Percentiles rank a stretch among this genome's conserved stretches.
Conservation (phyloP, 192 early-diverging fungal species). For the Coemansia asiatica region DNA sequence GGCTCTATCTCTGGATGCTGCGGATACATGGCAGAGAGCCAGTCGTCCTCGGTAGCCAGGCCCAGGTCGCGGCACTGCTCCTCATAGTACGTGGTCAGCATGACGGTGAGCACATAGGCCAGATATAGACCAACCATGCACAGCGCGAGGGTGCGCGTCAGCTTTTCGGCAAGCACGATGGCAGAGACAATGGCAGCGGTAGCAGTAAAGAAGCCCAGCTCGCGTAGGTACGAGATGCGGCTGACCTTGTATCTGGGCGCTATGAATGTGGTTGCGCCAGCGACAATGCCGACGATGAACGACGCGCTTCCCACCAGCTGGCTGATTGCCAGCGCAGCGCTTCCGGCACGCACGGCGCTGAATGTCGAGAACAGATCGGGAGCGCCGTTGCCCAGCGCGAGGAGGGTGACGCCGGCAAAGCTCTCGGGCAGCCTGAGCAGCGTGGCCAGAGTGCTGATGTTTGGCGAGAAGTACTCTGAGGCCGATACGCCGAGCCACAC, state of each 20-base stretch:
- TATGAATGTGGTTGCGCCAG: slow-evolving; percentile 79
- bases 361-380: slow-evolving; percentile 92
- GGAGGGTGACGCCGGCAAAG: slow-evolving; percentile 75
- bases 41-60: neutral
- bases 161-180: slow-evolving; percentile 28
- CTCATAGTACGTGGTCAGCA: slow-evolving; percentile 51
- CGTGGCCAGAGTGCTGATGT: slow-evolving; percentile 76
- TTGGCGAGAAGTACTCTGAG: slow-evolving; percentile 85
- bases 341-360: slow-evolving; percentile 68
- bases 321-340: slow-evolving; percentile 81
- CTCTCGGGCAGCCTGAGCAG: slow-evolving; percentile 79
- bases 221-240: slow-evolving; percentile 72
- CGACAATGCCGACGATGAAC: slow-evolving; percentile 83
- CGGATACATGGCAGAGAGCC: neutral
- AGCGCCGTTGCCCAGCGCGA: slow-evolving; percentile 89
- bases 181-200: slow-evolving; percentile 35
- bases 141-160: slow-evolving; percentile 34
- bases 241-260: slow-evolving; percentile 69
- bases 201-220: slow-evolving; percentile 71
- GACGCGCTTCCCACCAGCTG: slow-evolving; percentile 86
- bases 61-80: slow-evolving; percentile 14
- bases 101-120: slow-evolving; percentile 47
- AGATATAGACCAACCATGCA: slow-evolving; percentile 50
- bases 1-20: too few species aligned
- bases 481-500: slow-evolving; percentile 76